Evolutionary conservation across 1,284 basidiomycete species (phyloP).

Genomic region (Cryptococcus depauperatus): DNA sequence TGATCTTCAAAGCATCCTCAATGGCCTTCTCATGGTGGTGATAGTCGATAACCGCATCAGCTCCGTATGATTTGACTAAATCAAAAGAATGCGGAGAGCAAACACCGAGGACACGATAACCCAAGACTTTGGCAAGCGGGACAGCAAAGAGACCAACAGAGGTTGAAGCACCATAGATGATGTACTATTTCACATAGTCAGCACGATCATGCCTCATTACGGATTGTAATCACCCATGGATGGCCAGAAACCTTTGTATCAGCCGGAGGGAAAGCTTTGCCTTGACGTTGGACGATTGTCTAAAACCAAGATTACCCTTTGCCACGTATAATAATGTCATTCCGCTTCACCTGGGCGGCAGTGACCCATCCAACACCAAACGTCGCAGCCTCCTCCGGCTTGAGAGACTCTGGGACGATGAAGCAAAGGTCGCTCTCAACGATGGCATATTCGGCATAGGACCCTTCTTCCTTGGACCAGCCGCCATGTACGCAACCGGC

Average conservation of each 20-base stretch:
- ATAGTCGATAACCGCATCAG: constrained; percentile 39
- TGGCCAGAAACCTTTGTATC: constrained; percentile 16
- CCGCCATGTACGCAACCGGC: constrained; percentile 49
- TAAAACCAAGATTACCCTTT: constrained; percentile 8
- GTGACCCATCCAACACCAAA: constrained; percentile 45
- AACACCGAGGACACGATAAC: constrained; percentile 47
- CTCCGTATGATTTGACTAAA: constrained; percentile 47
- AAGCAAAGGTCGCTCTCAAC: constrained; percentile 23
- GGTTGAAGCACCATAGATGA: constrained; percentile 48
- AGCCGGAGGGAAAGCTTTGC: constrained; percentile 28
- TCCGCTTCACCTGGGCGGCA: constrained; percentile 32
- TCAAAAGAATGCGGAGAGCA: constrained; percentile 46
- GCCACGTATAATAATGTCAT: neutral
- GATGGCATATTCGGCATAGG: constrained; percentile 46
- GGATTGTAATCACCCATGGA: constrained; percentile 25
- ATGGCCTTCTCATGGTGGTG: constrained; percentile 19
- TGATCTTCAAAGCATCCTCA: constrained; percentile 26
- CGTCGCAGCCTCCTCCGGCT: constrained; percentile 46
- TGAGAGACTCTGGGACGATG: constrained; percentile 24
- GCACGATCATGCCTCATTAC: neutral
- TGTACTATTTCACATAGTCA: constrained; percentile 25
- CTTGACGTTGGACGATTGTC: constrained; percentile 35
- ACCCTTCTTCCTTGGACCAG: constrained; percentile 33
- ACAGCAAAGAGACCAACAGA: constrained; percentile 48
- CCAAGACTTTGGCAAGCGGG: constrained; percentile 47